Base-by-base conservation (phyloP, 495 filamentous ascomycete species). In the Talaromyces borbonicus region DNA sequence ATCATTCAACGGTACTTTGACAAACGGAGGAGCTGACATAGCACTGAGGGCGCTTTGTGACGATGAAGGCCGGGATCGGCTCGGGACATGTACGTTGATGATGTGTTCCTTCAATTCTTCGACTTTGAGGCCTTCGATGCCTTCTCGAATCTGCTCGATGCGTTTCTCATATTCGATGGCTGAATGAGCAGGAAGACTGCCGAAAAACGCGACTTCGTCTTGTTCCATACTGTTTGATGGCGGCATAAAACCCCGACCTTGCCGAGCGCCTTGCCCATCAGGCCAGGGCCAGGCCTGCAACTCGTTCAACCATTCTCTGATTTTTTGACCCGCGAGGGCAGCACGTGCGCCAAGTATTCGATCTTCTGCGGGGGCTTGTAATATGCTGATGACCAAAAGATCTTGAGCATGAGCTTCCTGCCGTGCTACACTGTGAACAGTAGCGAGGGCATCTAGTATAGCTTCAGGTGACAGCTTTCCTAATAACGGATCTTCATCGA, bases 51-150 rank as follows among this genome's bases (percentile, higher is more conserved):
- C 62, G 52, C 69, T 75, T 59, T 77, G 68, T 58, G 66, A 64
- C 19, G 73, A 76, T 29, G 70, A 69, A 43, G 72, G 73, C 46
- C 73, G 70, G 49, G 77, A 78, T 35, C 69, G 66, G 25, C 67
- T 68, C 49, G 63, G 67, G 58, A 81, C 76, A 67, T 92, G 83
- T 47, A 81, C 84, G 69, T 83, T 80, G 46, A 94, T 68, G 51
- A 97, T 85, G 59, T 89, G 87, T 38, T 73, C 76, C 66, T 96
- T 96, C 54, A 97, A 79, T 53, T 93, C 89, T 50, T 95, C 89
- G 36, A 98, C 73, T 43, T 88, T 79, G 37, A 98, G 67, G 32
- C 75, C 73, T 16, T 90, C 85, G 70, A 96, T 78, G 40, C 79
- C 82, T 39, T 80, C 75, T 16, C 68, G 69, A 50, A 98, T 95